Base-by-base conservation (phyloP, 441 rosid species). In the Manihot esculenta region DNA sequence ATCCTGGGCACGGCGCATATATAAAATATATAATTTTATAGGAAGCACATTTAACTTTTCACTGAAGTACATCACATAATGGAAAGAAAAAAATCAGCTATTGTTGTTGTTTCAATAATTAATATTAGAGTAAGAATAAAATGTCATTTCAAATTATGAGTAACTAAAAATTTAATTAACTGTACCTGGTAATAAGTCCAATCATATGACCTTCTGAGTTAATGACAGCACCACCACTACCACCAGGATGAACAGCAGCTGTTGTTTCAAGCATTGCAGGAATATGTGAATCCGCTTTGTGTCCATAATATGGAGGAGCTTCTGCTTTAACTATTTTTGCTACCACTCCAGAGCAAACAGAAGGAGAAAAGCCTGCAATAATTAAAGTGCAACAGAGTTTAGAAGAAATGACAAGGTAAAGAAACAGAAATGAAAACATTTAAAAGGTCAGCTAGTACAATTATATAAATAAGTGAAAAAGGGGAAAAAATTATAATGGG, bases 201-300 rank as follows among this genome's bases (percentile, higher is more conserved):
- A 95, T 86, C 97, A 95, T 89, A 72, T 77, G 80, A 70, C 97
- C 97, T 57, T 80, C 80, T n/a, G 85, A 83, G 80, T 91, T 88
- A 81, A 90, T 80, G 71, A 93, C 92, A 63, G 97, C 96, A 72
- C 97, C 97, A 35, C 99, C 98, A 78, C 98, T 95, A 20, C 95
- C 92, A 74, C 98, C 98, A 9, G 97, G 93, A 77, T 93, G 92
- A 71, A 95, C 94, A 67, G 98, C 87, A 80, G 98, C 97, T 7
- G 98, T 96, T 51, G 97, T 96, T 80, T 96, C 98, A 2, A 96
- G 89, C 99, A 93, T 96, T 26, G 85, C 94, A 2, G 98, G 96
- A 73, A 83, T 68, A 45, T 71, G 66, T 60, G 80, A 75, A 56
- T 75, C 72, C 48, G 48, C 70, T 59, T 71, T 38, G 44, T 86